Base-by-base conservation (phyloP, 768 basidiomycete species). In the Termitomyces sp. region DNA sequence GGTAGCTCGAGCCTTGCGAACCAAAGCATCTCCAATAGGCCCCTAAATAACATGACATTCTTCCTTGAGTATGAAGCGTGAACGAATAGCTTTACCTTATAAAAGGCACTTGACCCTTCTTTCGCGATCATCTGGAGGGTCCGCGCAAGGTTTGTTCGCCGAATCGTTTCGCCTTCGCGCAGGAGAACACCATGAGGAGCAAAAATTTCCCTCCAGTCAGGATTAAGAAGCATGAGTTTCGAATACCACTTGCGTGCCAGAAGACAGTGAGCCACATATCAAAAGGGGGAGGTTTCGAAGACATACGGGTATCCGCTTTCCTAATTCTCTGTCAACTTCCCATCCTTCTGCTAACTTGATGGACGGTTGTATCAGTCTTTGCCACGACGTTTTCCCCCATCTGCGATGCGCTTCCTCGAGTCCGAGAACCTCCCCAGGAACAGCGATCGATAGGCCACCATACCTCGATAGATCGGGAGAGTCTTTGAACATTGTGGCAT, bases 341-440 rank as follows among this genome's bases (percentile, higher is more conserved):
- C 92, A 95, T 7, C 89, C 91, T 26, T 74, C 71, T 8, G 95
- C 94, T 3, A 99, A 76, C 8, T 83, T 71, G 5, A 86, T 82
- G 33, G 83, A 87, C 0, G 95, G 95, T 63, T 84, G 74, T 18
- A 98, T 82, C 24, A 98, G 78, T 32, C 80, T 74, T 42, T 78
- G 73, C 97, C 97, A 98, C 0, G 87, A 79, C 13, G 97, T 65
- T 37, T 73, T 81, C 0, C 94, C 96, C 86, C 95, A 97, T 26
- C 86, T 81, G 42, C 78, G 75, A 71, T 95, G 89, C 0, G 91
- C 93, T 68, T 87, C 89, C 69, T 88, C 85, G 33, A 98, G 80
- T 10, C 95, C 97, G 24, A 88, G 82, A 46, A 98, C 69, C 74
- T 98, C 95, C 9, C 95, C 91, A 1, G 97, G 97, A 0, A 97